Evolutionary conservation across 2,329 filamentous ascomycete genomes (phyloP).

Genomic region (Venturia nashicola): DNA sequence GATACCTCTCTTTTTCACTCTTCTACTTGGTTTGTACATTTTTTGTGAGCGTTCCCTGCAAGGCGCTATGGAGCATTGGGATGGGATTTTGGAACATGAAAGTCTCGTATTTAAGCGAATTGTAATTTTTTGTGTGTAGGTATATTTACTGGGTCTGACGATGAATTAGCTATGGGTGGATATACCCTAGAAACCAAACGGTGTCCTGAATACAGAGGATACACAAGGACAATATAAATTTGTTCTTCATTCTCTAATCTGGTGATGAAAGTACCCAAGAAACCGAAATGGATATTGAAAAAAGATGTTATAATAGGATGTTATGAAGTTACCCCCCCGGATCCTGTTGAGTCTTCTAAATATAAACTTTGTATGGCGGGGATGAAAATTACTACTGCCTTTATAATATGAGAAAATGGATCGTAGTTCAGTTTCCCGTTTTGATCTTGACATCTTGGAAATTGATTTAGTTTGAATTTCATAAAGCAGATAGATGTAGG

Average conservation of each 20-base stretch:
- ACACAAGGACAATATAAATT: not conserved
- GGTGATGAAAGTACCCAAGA: too few species aligned
- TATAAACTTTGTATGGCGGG: too few species aligned
- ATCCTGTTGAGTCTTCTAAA: too few species aligned
- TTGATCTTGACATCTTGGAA: too few species aligned
- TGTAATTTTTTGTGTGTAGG: not conserved
- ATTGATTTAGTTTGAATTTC: too few species aligned
- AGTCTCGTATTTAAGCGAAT: not conserved
- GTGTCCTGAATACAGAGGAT: not conserved
- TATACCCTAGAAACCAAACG: not conserved
- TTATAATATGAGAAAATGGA: too few species aligned
- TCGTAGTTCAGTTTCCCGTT: too few species aligned
- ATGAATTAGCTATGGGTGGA: not conserved
- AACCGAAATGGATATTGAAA: too few species aligned
- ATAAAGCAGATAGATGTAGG: too few species aligned
- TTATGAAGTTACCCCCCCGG: too few species aligned
- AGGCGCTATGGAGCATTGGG: not conserved
- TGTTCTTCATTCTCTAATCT: not conserved
- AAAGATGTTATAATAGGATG: too few species aligned
- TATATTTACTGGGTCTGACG: not conserved
- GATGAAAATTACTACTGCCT: too few species aligned
- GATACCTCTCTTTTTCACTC: not conserved
- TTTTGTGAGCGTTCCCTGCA: constrained; percentile 3
- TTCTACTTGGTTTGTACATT: not conserved
- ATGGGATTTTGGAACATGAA: not conserved